Evolutionary conservation across 2,329 filamentous ascomycete genomes (phyloP), one percentile per base, ranked within the genome.

Genomic region (Aspergillus ochraceoroseus): DNA sequence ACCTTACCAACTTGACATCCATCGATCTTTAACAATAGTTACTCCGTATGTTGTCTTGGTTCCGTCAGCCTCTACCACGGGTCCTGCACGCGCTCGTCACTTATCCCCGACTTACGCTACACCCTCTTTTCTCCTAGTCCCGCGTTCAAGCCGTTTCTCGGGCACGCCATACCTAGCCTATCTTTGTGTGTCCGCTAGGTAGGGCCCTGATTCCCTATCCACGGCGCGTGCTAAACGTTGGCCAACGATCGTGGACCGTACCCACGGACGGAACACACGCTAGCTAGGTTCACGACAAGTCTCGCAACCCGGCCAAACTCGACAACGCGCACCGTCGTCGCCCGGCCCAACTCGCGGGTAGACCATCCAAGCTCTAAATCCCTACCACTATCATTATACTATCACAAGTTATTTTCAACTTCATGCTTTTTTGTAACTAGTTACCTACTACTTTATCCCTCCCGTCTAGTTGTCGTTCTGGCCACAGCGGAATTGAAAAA

Each of bases 101-200:
- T 55, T 56, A 54, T 52, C 57, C 59, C 61, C 61, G 53, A 56
- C 56, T 28, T 63, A 51, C 62, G 50, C 62, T 64, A 64, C 52
- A 41, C 53, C 57, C 43, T 32, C 46, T 61, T 59, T 47, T 51
- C 44, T 43, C 46, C 48, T 64, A 65, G 61, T 46, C 41, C 9
- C 38, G 44, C 45, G 50, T 53, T 53, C 51, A 56, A 53, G 55
- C 49, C 53, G 49, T 59, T 59, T 53, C 54, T 61, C 52, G 57
- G 57, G 53, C 57, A 62, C 56, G 56, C 57, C 58, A 61, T 58
- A 50, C 34, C 42, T 48, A 47, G 47, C 41, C 44, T 46, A 38
- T 43, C 48, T 43, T 49, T 35, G 29, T 42, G 46, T 47, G 45
- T 41, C 44, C 47, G 38, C 46, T 47, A 45, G 44, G n/a, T n/a